Percentiles rank a stretch among this genome's conserved stretches.
Conservation (phyloP, 345 rosid species). For the Acer yangbiense region DNA sequence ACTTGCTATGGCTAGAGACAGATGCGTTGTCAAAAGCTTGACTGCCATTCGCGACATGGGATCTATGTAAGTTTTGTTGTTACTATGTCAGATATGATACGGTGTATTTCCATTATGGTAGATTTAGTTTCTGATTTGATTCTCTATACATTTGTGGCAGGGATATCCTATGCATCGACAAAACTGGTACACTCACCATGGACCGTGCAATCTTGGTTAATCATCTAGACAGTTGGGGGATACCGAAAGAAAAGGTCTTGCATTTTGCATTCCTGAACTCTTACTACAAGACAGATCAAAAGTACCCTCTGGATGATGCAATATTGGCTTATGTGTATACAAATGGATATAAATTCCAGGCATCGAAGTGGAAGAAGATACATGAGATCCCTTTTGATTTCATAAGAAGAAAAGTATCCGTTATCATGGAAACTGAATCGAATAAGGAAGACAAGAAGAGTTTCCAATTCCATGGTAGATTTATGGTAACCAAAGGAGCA, state of each 20-base stretch:
- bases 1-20: slow-evolving; percentile 74
- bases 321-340: slow-evolving; percentile 69
- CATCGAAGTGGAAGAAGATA: slow-evolving; percentile 61
- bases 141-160: slow-evolving; percentile 25
- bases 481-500: slow-evolving; percentile 68
- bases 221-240: slow-evolving; percentile 61
- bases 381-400: slow-evolving; percentile 76
- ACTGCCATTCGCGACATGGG: slow-evolving; percentile 69
- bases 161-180: slow-evolving; percentile 78
- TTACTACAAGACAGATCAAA: slow-evolving; percentile 74
- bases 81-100: no score
- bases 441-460: slow-evolving; percentile 22
- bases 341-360: slow-evolving; percentile 60
- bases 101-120: no score
- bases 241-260: slow-evolving; percentile 50
- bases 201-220: slow-evolving; percentile 54
- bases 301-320: slow-evolving; percentile 78
- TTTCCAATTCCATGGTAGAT: slow-evolving; percentile 25
- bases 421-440: slow-evolving; percentile 51
- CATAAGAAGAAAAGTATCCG: slow-evolving; percentile 56
- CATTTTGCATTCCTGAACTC: slow-evolving; percentile 66
- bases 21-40: slow-evolving; percentile 71
- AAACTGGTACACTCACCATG: slow-evolving; percentile 81
- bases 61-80: slow-evolving; percentile 46
- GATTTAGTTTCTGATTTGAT: no score